Evolutionary conservation across 2,329 filamentous ascomycete species (phyloP), one percentile per base, ranked within the genome.

Genomic region (Fusarium liriodendri): DNA sequence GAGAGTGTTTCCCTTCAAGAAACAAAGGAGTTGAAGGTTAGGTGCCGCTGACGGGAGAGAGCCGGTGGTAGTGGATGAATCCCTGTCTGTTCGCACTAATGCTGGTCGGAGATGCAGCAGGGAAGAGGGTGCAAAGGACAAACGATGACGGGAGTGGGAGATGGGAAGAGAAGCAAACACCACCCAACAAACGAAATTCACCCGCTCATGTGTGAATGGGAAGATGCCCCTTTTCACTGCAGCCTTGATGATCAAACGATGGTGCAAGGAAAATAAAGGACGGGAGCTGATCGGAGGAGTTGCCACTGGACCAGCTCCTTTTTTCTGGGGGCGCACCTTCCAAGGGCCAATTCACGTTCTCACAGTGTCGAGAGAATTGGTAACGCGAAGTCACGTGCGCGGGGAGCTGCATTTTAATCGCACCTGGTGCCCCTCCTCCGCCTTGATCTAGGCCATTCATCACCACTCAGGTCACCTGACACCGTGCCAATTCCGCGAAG

Each of bases 371-470:
- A 67, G 33, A 37, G 40, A 66, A 60, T 50, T 75, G 78, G 64
- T 64, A 76, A 80, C 81, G 78, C 80, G 82, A 78, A 79, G 69
- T 78, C 80, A 81, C 80, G 78, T 82, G 80, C 9, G 33, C 40
- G 25, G 60, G 52, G 25, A 50, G 3, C 45, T n/a, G 58, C 37
- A 66, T 11, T 64, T 58, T 62, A 69, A 69, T 74, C 29, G 25
- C 45, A 29, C 5, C 16, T 7, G 25, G 9, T 50, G 22, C 16
- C 45, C 45, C 45, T 29, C 25, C 25, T 9, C 16, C 3, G 6
- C 45, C 45, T 29, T 50, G 45, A 50, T 50, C 16, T 29, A 16
- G 9, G 9, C 25, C 45, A 50, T 50, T 50, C 45, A 50, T 50
- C 45, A 29, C 11, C 45, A n/a, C 45, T n/a, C 45, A 11, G 25